Conservation (phyloP, 2,329 filamentous ascomycete genomes). For the Ophiostoma sp. region DNA sequence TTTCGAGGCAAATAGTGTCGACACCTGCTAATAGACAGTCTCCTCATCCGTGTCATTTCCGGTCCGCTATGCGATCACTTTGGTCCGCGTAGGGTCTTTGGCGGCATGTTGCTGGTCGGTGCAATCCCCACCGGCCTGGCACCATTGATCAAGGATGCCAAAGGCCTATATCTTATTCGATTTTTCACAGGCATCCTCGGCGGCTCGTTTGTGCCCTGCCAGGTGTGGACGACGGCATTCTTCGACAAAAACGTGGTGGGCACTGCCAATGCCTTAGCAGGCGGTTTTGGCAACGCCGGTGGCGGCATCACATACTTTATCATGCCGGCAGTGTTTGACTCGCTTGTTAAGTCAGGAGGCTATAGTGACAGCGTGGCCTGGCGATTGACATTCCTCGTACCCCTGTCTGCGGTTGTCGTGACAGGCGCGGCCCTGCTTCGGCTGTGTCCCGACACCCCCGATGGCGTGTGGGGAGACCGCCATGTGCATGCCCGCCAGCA, state of each 20-base stretch:
- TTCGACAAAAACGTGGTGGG: conserved; percentile 91
- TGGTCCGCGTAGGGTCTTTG: conserved; percentile 75
- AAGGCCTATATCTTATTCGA: conserved; percentile 64
- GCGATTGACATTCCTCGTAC: conserved; percentile 20
- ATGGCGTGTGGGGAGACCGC: conserved; percentile 73
- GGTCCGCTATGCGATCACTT: conserved; percentile 82
- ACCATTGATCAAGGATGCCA: conserved; percentile 64
- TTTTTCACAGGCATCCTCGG: conserved; percentile 80
- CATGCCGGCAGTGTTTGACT: conserved; percentile 82
- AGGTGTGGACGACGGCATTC: conserved; percentile 89
- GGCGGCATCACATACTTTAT: conserved; percentile 90
- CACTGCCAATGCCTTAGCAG: conserved; percentile 78
- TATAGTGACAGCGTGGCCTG: conserved; percentile 2
- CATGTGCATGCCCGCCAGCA: conserved; percentile 52
- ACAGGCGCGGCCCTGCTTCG: conserved; percentile 1
- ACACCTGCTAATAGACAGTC: conserved; percentile 35
- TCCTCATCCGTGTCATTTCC: conserved; percentile 70
- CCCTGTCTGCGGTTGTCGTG: conserved; percentile 1
- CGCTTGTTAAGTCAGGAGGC: not conserved
- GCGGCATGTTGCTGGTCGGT: conserved; percentile 68
- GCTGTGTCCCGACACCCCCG: conserved; percentile 60
- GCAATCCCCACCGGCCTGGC: conserved; percentile 77
- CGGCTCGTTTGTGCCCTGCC: conserved; percentile 75
- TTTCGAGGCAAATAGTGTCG: not conserved
- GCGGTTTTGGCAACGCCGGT: conserved; percentile 79